Conservation (phyloP, 2,329 filamentous ascomycete genomes). For the Blastomyces percursus region DNA sequence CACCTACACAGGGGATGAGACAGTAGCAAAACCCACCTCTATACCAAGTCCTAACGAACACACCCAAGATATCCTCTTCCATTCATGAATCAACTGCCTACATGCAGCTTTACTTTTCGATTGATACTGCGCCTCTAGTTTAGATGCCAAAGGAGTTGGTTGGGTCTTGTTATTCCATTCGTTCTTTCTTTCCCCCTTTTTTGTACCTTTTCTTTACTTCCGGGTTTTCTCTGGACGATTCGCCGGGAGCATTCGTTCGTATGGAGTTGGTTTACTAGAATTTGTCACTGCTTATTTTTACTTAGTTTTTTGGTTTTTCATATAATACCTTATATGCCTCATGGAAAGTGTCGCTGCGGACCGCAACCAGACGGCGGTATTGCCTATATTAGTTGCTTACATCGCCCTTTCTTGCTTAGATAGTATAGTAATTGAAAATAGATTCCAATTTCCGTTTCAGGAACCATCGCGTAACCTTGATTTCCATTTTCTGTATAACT, state of each 20-base stretch:
- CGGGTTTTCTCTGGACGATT: background rate
- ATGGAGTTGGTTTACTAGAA: background rate
- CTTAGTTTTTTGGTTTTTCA: background rate
- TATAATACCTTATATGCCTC: background rate
- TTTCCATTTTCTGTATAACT: background rate
- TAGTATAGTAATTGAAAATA: background rate
- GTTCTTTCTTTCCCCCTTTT: background rate
- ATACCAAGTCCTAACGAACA: background rate
- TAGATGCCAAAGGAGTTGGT: background rate
- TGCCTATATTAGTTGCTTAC: background rate
- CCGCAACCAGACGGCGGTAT: background rate
- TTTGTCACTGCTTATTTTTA: background rate
- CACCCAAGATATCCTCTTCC: background rate
- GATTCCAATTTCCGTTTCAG: background rate
- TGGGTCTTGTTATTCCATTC: background rate
- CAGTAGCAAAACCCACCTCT: background rate
- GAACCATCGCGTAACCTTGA: background rate
- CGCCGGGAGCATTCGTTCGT: background rate
- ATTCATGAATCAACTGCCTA: background rate
- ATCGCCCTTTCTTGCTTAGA: background rate
- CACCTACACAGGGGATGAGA: background rate
- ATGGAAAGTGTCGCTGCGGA: background rate
- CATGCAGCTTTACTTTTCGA: background rate
- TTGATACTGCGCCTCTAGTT: background rate
- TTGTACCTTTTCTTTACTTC: background rate